Base-by-base conservation (phyloP, 2,329 filamentous ascomycete species). In the Aspergillus latus region DNA sequence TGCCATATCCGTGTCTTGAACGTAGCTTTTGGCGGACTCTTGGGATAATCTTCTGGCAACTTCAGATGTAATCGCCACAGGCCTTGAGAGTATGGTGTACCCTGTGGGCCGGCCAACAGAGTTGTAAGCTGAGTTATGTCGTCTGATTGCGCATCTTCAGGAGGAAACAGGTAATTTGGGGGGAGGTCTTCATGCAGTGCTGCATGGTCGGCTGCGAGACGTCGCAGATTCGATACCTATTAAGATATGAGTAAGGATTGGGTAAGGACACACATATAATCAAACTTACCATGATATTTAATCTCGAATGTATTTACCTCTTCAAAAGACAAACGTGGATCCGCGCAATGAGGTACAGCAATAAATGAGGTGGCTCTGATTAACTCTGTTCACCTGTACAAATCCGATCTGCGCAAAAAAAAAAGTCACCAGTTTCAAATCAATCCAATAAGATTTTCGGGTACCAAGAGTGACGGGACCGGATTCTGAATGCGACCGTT, bases 1-100 rank as follows among this genome's bases (percentile, higher is more conserved):
- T 87, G 84, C 78, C 83, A 87, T 60, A 87, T 82, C 5, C 79
- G 76, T 2, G 84, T 87, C 52, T 78, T 78, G 66, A 87, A 87
- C 32, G 78, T 77, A 2, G 84, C 84, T 40, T 83, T 86, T 46
- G 73, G 77, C 50, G 70, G 76, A 59, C 69, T 78, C 57, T 72
- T 71, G 6, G 77, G 74, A 62, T 86, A 85, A n/a, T 78, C 79
- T 15, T 78, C 73, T 0, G 84, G 84, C 34, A 87, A 84, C 45
- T 80, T 78, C 46, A 87, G 76, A 62, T 84, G 82, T 1, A 87
- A 69, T 54, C 78, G 80, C 81, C 82, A 87, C 16, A 87, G 70
- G 28, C 84, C 84, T 21, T 76, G 68, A 0, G 79, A 75, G 63
- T 86, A 87, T 2, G 84, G 83, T 36, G 84, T 87, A 44, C 82